A percentile compares a stretch with the other conserved stretches of the same genome.
phyloP scores from a whole-genome alignment of 164 flowering plant species.

The Aristolochia contorta region DNA sequence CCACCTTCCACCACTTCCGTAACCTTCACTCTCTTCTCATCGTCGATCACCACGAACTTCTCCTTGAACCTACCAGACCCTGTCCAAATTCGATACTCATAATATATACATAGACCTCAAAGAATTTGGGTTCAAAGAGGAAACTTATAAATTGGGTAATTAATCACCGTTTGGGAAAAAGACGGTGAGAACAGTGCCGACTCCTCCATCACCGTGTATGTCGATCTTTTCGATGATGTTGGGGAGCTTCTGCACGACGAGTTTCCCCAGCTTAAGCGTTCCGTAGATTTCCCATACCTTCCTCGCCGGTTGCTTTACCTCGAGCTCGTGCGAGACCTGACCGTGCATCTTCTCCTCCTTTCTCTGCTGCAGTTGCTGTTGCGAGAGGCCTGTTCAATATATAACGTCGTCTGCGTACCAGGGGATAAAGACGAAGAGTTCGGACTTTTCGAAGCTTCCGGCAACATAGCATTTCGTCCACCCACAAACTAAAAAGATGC shows the following conservation, averaged over 20 bases:
- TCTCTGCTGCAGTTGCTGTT: no score
- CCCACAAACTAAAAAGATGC: no score
- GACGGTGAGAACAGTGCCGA: conserved; percentile 10
- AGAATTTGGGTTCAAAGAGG: background rate
- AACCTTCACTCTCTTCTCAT: conserved; percentile 17
- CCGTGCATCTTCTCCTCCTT: conserved; percentile 3
- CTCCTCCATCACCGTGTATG: conserved; percentile 14
- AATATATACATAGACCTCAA: background rate
- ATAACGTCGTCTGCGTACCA: background rate
- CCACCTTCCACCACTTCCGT: conserved; percentile 23
- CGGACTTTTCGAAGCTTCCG: no score
- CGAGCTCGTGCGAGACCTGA: conserved; percentile 5
- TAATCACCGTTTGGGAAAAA: conserved; percentile 2
- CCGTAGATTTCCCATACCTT: conserved; percentile 10
- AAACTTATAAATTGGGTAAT: background rate
- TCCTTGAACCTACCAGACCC: conserved; percentile 13
- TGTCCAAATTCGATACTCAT: background rate
- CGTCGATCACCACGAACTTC: conserved; percentile 22
- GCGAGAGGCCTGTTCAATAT: background rate
- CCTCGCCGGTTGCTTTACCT: conserved; percentile 8
- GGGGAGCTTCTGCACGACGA: conserved; percentile 1
- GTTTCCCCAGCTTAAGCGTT: conserved; percentile 4
- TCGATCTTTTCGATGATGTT: conserved; percentile 4
- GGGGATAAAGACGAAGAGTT: no score
- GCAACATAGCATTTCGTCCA: no score